Base-by-base conservation (phyloP, 305 asterid genomes). In the Petunia hybrid region DNA sequence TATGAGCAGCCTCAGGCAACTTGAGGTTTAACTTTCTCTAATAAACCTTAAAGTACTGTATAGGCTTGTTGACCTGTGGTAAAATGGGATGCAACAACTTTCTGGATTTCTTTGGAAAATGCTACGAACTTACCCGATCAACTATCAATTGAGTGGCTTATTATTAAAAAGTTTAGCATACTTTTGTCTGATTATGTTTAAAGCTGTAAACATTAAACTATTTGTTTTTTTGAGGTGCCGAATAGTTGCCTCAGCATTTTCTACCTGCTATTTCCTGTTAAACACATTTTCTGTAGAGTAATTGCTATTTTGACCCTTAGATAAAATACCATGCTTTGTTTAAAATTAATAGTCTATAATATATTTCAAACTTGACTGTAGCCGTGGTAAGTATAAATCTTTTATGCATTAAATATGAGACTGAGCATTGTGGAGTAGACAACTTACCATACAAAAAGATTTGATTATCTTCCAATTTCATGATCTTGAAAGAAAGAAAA, bases 1-100 rank as follows among this genome's bases (percentile, higher is more conserved):
- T 89, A 94, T 96, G 98, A 93, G 99, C 91, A 93, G 99, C 88
- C 97, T 96, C 66, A 87, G 97, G 92, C 98, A 96, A 87, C 97
- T 96, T 77, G 98, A 93, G 99, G 99, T 96, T 87, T 68, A 67
- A 83, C 67, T 70, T 76, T 59, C 14, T 62, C 45, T 62, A 46
- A 71, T 76, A 35, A 73, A 48, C 1, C 46, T 13, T 13, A 3
- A 51, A 51, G 41, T 68, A 79, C 41, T n/a, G 43, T 14, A 64
- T 41, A 48, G 43, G 67, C 63, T 22, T 16, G n/a, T 60, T 31
- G 56, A 73, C 62, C 45, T 73, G 78, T 73, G 78, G 64, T 73
- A 51, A 48, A 51, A 53, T 8, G 62, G 31, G 78, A 73, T 73
- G 46, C 78, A 3, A 73, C 16, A 51, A 45, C 64, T 36, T 51